Percentiles rank a stretch among this genome's conserved stretches.
Conservation (phyloP, 2,329 filamentous ascomycete species). For the Diaporthe sp. region DNA sequence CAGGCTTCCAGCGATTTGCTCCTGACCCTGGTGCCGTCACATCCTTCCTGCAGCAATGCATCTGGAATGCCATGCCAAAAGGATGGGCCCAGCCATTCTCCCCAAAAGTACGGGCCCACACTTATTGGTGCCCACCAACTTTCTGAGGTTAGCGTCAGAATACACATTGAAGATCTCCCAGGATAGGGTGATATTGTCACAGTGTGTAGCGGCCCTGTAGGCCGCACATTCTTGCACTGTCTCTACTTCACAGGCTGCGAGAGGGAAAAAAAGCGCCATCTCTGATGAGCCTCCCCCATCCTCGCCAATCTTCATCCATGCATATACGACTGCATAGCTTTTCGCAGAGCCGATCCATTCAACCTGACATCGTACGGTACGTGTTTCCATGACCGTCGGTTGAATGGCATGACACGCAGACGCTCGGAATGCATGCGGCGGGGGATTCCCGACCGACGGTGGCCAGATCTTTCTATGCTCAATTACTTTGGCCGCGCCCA, state of each 20-base stretch:
- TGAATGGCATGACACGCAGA: constrained; percentile 8
- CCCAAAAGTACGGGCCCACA: constrained; percentile 37
- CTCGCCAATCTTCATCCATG: constrained; percentile 28
- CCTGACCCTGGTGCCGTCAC: constrained; percentile 30
- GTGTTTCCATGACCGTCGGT: background rate
- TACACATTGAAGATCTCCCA: constrained; percentile 32
- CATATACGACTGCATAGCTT: constrained; percentile 26
- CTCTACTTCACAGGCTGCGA: background rate
- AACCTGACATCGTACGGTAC: background rate
- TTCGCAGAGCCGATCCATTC: background rate
- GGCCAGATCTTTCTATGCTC: background rate
- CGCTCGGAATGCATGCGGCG: background rate
- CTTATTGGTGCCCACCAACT: constrained; percentile 28
- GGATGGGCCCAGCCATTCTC: constrained; percentile 36
- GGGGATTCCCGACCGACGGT: background rate
- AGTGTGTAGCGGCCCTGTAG: background rate
- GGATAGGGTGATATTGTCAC: constrained; percentile 23
- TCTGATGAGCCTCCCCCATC: constrained; percentile 29
- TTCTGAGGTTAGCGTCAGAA: constrained; percentile 34
- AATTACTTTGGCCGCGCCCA: background rate
- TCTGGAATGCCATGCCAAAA: constrained; percentile 37
- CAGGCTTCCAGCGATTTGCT: constrained; percentile 28
- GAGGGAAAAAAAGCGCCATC: background rate
- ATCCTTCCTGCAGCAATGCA: constrained; percentile 34
- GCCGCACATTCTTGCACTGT: constrained; percentile 3